Conservation (phyloP, 352 stramenopile species). For the Phytopythium chamaehyphon region DNA sequence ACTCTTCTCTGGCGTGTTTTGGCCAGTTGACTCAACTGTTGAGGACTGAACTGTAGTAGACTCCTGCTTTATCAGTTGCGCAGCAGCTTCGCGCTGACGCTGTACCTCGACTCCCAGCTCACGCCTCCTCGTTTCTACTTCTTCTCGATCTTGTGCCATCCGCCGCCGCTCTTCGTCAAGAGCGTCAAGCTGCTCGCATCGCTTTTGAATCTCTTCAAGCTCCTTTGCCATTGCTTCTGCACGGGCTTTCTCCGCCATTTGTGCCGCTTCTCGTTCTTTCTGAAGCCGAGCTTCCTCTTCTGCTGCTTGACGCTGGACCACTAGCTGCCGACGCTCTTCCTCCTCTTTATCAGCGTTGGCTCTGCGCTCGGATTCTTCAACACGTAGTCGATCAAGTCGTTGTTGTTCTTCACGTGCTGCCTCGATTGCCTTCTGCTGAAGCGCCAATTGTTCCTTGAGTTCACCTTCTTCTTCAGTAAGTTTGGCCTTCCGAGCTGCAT, state of each 20-base stretch:
- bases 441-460: slow-evolving; percentile 26
- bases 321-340: slow-evolving; percentile 6
- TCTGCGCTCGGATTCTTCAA: slow-evolving; percentile 11
- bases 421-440: slow-evolving; percentile 29
- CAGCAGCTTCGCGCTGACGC: neutral
- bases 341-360: slow-evolving; percentile 1
- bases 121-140: slow-evolving; percentile 9
- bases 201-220: slow-evolving; percentile 10
- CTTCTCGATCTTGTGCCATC: slow-evolving; percentile 5
- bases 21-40: too few species aligned
- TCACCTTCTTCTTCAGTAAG: slow-evolving; percentile 27
- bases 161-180: slow-evolving; percentile 15
- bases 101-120: slow-evolving; percentile 8
- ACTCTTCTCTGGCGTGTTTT: neutral
- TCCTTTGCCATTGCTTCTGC: slow-evolving; percentile 8
- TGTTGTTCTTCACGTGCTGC: slow-evolving; percentile 26
- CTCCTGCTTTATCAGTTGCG: neutral
- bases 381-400: slow-evolving; percentile 13
- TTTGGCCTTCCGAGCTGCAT: slow-evolving; percentile 18
- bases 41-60: neutral
- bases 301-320: slow-evolving; percentile 19
- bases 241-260: slow-evolving; percentile 3
- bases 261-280: slow-evolving; percentile 16
- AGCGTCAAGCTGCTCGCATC: slow-evolving; percentile 1
- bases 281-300: slow-evolving; percentile 14